Percentiles rank a stretch among this genome's conserved stretches.
Evolutionary conservation across 306 rosid species (phyloP).

Genomic region (Quercus rubra): DNA sequence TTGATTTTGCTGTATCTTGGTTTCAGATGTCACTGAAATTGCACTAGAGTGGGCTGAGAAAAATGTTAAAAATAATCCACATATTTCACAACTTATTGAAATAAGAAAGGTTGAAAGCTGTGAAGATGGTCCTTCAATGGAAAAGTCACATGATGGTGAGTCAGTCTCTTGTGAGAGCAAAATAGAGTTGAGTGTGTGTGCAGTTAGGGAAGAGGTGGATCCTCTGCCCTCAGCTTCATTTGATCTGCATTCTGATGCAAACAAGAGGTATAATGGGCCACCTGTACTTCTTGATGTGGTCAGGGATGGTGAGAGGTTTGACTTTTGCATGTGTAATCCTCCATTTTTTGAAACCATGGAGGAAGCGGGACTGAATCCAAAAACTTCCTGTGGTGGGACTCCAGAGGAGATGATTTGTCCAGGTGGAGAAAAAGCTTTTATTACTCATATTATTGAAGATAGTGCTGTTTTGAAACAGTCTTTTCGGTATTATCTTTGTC

Average conservation of each 20-base stretch:
- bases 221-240: conserved; percentile 29
- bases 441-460: conserved; percentile 73
- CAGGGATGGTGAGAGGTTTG: conserved; percentile 72
- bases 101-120: conserved; percentile 61
- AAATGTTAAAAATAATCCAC: conserved; percentile 65
- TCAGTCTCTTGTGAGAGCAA: conserved; percentile 11
- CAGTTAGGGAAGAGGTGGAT: conserved; percentile 27
- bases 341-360: conserved; percentile 85
- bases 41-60: conserved; percentile 84
- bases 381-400: conserved; percentile 88
- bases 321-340: conserved; percentile 98
- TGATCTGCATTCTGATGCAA: conserved; percentile 20
- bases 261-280: conserved; percentile 53
- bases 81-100: conserved; percentile 65
- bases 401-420: conserved; percentile 74
- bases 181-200: conserved; percentile 12
- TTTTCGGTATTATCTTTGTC: conserved; percentile 45
- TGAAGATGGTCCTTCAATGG: conserved; percentile 12
- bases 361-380: conserved; percentile 84
- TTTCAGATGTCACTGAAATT: conserved; percentile 76
- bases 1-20: conserved; percentile 14
- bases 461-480: conserved; percentile 52
- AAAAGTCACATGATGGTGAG: conserved; percentile 27
- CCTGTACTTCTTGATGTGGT: conserved; percentile 79
- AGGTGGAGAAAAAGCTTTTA: conserved; percentile 88